Evolutionary conservation across 192 early-diverging fungal species (phyloP).

Genomic region (Gonapodya sp.): DNA sequence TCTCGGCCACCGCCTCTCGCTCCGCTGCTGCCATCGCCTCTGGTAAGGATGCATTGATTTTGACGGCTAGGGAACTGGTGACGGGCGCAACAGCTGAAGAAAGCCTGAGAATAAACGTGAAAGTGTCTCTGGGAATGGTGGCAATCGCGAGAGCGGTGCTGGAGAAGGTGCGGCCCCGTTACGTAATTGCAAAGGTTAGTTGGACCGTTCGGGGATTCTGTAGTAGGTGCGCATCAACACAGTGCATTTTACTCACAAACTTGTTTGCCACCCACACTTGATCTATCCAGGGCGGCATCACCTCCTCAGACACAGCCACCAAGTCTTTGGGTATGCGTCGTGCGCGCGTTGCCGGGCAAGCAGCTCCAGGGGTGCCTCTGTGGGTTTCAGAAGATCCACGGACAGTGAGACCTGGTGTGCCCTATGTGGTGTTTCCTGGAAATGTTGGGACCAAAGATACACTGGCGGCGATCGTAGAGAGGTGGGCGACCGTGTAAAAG

Average conservation of each 20-base stretch:
- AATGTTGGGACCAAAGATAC: not conserved
- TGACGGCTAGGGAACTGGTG: not conserved
- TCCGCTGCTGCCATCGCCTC: too few relatives aligned
- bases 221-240: too few relatives aligned
- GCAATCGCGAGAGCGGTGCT: not conserved
- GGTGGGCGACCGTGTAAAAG: not conserved
- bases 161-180: not conserved
- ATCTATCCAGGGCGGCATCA: conserved; percentile 1
- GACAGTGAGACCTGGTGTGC: not conserved
- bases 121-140: not conserved
- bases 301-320: not conserved
- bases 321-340: not conserved
- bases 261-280: too few relatives aligned
- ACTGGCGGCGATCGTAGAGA: not conserved
- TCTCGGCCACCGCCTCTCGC: too few relatives aligned
- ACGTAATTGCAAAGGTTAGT: not conserved
- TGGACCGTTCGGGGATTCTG: too few relatives aligned
- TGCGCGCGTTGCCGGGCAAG: not conserved
- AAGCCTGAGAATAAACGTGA: not conserved
- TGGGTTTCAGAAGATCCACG: not conserved
- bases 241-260: too few relatives aligned
- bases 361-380: not conserved
- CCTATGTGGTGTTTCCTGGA: not conserved
- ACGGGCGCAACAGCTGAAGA: not conserved
- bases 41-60: not conserved